phyloP scores from a whole-genome alignment of 306 rosid species.

The Rosa chinensis region DNA sequence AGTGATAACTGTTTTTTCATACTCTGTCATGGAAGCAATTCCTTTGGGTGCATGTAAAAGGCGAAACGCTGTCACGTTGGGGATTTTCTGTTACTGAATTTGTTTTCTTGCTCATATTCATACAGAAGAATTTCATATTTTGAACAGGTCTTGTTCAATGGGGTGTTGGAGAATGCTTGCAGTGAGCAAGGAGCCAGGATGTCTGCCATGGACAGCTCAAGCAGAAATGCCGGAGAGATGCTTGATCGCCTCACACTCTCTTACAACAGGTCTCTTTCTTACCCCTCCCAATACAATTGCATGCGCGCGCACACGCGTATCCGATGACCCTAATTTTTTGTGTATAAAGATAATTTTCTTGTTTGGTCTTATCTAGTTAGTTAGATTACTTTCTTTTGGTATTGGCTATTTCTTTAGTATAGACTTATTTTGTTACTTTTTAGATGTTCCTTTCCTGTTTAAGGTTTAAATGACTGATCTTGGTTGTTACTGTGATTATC shows the following conservation, averaged over 20 bases:
- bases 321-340: not conserved
- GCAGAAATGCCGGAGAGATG: conserved; percentile 99
- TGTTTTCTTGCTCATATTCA: not conserved
- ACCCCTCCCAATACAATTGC: conserved; percentile 10
- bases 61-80: not conserved
- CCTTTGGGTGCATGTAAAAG: not conserved
- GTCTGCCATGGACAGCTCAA: conserved; percentile 99
- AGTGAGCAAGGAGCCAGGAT: conserved; percentile 99
- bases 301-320: not conserved
- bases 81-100: not conserved
- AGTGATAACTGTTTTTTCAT: not conserved
- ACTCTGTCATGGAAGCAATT: not conserved
- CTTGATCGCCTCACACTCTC: conserved; percentile 98
- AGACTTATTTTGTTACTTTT: not conserved
- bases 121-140: conserved; percentile 6
- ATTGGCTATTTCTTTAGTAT: not conserved
- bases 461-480: conserved; percentile 27
- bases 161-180: conserved; percentile 94
- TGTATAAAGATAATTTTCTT: not conserved
- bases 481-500: conserved; percentile 20
- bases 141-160: conserved; percentile 83
- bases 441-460: not conserved
- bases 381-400: not conserved
- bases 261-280: conserved; percentile 70
- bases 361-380: not conserved